Percentiles rank a stretch among this genome's conserved stretches.
Conservation (phyloP, 2,329 filamentous ascomycete genomes). For the Drechslerella coelobrocha region DNA sequence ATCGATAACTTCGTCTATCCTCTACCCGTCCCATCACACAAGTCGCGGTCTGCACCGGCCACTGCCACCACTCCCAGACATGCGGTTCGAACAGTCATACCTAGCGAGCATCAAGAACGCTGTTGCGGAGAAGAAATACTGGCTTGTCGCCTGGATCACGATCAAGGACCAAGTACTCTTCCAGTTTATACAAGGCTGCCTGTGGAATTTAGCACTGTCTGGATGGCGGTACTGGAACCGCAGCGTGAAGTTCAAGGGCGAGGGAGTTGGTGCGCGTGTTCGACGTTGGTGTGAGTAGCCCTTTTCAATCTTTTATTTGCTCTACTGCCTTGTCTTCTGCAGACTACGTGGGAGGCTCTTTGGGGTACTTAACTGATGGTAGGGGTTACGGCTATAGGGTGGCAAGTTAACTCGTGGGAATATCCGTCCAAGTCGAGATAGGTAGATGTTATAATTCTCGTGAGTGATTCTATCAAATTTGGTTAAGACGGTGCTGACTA, state of each 20-base stretch:
- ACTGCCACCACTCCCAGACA: slow-evolving; percentile 77
- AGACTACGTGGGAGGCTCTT: too few relatives aligned
- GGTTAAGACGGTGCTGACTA: background rate
- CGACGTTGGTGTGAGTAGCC: slow-evolving; percentile 75
- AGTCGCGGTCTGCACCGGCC: slow-evolving; percentile 63
- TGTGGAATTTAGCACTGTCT: slow-evolving; percentile 84
- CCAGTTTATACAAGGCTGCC: slow-evolving; percentile 82
- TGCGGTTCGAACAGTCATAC: slow-evolving; percentile 98
- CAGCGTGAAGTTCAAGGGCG: slow-evolving; percentile 76
- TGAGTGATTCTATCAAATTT: slow-evolving; percentile 2
- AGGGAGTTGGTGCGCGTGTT: slow-evolving; percentile 75
- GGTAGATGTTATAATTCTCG: background rate
- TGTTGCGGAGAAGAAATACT: slow-evolving; percentile 74
- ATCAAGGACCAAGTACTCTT: slow-evolving; percentile 87
- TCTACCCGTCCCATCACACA: slow-evolving; percentile 61
- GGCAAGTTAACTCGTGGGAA: slow-evolving; percentile 45
- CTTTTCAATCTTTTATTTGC: background rate
- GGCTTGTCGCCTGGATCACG: slow-evolving; percentile 82
- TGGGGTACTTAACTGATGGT: background rate
- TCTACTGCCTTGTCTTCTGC: too few relatives aligned
- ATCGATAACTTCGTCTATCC: slow-evolving; percentile 72
- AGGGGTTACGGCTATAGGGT: slow-evolving; percentile 24
- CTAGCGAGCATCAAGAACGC: slow-evolving; percentile 76
- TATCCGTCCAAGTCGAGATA: slow-evolving; percentile 13
- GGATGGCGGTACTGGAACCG: slow-evolving; percentile 93